phyloP scores from a whole-genome alignment of 805 yeast species.

The Brettanomyces custersianus region DNA sequence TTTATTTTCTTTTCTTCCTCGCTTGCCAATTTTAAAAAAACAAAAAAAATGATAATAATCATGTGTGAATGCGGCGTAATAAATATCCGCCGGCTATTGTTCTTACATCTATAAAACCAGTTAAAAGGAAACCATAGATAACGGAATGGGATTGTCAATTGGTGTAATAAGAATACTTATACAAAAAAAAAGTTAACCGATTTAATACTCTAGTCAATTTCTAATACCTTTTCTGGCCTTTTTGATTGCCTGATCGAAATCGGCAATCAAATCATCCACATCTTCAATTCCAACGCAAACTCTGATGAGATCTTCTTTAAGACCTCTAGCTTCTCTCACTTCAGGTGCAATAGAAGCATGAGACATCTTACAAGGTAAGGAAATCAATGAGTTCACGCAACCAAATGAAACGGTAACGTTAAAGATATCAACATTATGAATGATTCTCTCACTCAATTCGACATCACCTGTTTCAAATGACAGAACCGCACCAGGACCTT shows the following conservation, averaged over 20 bases:
- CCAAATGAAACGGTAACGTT: slow-evolving; percentile 93
- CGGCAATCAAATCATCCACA: slow-evolving; percentile 71
- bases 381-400: slow-evolving; percentile 83
- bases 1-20: too few relatives aligned
- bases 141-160: background rate
- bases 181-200: background rate
- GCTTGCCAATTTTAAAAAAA: too few relatives aligned
- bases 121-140: too few relatives aligned
- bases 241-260: slow-evolving; percentile 60
- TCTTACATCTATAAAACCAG: too few relatives aligned
- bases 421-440: slow-evolving; percentile 67
- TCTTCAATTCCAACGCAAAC: slow-evolving; percentile 89
- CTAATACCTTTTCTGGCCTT: slow-evolving; percentile 39
- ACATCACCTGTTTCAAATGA: slow-evolving; percentile 82
- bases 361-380: slow-evolving; percentile 93
- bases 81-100: too few relatives aligned
- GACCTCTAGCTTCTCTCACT: slow-evolving; percentile 76
- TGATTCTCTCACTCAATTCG: slow-evolving; percentile 56
- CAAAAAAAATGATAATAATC: too few relatives aligned
- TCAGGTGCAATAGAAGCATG: slow-evolving; percentile 93
- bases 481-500: slow-evolving; percentile 85
- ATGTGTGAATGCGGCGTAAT: too few relatives aligned
- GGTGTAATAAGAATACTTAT: background rate
- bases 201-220: background rate
- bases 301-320: slow-evolving; percentile 88